Base-by-base conservation (phyloP, 2,329 filamentous ascomycete genomes). In the Teratosphaeria pseudoeucalypti region DNA sequence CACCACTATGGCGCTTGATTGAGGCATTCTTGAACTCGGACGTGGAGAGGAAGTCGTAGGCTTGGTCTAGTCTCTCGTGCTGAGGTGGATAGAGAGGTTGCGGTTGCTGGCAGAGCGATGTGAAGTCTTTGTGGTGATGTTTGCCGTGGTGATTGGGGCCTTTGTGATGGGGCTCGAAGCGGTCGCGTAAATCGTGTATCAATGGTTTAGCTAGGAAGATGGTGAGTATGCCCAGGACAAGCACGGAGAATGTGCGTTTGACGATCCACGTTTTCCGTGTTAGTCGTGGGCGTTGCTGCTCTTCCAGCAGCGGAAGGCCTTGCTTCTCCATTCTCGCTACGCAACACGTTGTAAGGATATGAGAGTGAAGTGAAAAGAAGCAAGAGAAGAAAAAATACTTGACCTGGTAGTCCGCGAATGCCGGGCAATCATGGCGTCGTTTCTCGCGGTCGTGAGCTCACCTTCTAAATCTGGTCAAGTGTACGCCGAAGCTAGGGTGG, bases 1-100 rank as follows among this genome's bases (percentile, higher is more conserved):
- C 77, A 6, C 77, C 78, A 23, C 81, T 80, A 59, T 83, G 78
- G 2, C 81, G 76, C 52, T 73, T 64, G 43, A 82, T 70, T 5
- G 71, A 71, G 9, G 63, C 66, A 57, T 71, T 70, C 14, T 66
- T 61, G 66, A 73, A 74, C 27, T 61, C 60, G 23, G 63, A 43
- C 0, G 66, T 71, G 34, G 64, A 67, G 55, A 74, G 57, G 63
- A 65, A 68, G n/a, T 69, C 65, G 61, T 66, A 72, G 57, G 68
- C 64, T 16, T 67, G 60, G 4, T 69, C 59, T 47, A 74, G 63
- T 43, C 62, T 60, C 9, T 67, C 66, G 55, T 64, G 60, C 49
- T 62, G 37, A 5, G 64, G 32, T 6, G 70, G 69, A 57, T 63
- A 68, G 37, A 71, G 67, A 1, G 69, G 66, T 16, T 64, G 57